Evolutionary conservation across 2,329 filamentous ascomycete genomes (phyloP).

Genomic region (Stachybotrys chartarum): DNA sequence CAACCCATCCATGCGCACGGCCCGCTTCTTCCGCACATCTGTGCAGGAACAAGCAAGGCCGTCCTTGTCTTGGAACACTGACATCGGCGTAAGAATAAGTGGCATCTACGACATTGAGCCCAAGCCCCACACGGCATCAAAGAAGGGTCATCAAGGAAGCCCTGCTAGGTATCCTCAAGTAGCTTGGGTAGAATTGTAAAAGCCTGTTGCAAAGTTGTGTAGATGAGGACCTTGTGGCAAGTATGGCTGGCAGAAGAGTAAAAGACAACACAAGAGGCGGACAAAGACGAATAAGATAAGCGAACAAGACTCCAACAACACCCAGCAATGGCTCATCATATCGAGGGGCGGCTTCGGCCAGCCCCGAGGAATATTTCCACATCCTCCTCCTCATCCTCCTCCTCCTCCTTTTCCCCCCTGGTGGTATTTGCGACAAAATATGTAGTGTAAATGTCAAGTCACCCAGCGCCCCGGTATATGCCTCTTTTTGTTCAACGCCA

Average conservation of each 20-base stretch:
- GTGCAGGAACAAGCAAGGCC: background rate
- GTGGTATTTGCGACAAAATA: slow-evolving; percentile 15
- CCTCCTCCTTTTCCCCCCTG: slow-evolving; percentile 1
- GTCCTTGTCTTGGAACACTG: background rate
- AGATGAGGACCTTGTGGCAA: too few relatives aligned
- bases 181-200: too few relatives aligned
- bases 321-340: background rate
- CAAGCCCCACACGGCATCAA: too few relatives aligned
- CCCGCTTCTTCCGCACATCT: background rate
- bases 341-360: background rate
- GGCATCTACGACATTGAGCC: too few relatives aligned
- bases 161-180: too few relatives aligned
- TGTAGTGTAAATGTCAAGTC: slow-evolving; percentile 25
- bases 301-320: slow-evolving; percentile 9
- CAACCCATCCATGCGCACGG: background rate
- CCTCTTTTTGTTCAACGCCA: slow-evolving; percentile 30
- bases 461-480: slow-evolving; percentile 29
- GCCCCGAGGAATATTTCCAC: slow-evolving; percentile 1
- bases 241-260: background rate
- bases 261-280: slow-evolving; percentile 3
- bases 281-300: slow-evolving; percentile 1
- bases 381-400: background rate
- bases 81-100: background rate
- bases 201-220: too few relatives aligned
- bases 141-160: too few relatives aligned